These are phyloP conservation scores for Pythium utonaiense DNA, from an alignment of 352 stramenopile species.

Conservation along the genomic window DNA sequence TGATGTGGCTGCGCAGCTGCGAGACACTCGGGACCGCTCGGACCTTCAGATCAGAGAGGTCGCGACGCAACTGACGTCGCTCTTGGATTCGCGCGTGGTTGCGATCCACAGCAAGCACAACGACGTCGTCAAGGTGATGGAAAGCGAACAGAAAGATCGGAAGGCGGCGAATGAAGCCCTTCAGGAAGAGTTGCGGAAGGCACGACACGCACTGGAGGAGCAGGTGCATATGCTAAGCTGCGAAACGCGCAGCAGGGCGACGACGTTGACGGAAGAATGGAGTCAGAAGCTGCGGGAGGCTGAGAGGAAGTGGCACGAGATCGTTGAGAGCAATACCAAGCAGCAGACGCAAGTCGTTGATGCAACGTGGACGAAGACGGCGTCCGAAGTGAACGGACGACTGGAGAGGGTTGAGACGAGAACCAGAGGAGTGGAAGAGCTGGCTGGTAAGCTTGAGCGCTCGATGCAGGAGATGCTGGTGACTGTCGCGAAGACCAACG, in stretches of 20 bases:
- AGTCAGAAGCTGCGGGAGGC: slow-evolving; percentile 29
- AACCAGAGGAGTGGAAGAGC: slow-evolving; percentile 17
- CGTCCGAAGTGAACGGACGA: slow-evolving; percentile 8
- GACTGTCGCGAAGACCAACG: slow-evolving; percentile 8
- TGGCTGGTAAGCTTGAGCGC: neutral
- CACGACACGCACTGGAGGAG: slow-evolving; percentile 47
- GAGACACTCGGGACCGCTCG: slow-evolving; percentile 14
- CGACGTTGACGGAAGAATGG: slow-evolving; percentile 25
- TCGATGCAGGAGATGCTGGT: neutral
- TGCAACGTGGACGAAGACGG: neutral
- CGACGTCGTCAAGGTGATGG: slow-evolving; percentile 18
- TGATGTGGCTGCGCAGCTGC: slow-evolving; percentile 6
- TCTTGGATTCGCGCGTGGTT: slow-evolving; percentile 5
- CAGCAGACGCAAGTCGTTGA: neutral
- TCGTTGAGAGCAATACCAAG: neutral
- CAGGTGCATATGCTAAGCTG: slow-evolving; percentile 36
- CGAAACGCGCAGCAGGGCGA: slow-evolving; percentile 35
- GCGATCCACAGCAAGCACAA: slow-evolving; percentile 13
- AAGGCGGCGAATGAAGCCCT: slow-evolving; percentile 34
- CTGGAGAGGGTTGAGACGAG: slow-evolving; percentile 28
- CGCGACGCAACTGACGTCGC: neutral
- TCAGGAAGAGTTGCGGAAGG: slow-evolving; percentile 41
- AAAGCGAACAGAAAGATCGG: slow-evolving; percentile 45
- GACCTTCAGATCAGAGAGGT: slow-evolving; percentile 7
- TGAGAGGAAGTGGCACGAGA: slow-evolving; percentile 21